A percentile compares a stretch with the other conserved stretches of the same genome.
These are phyloP conservation scores for Yamadazyma paraphyllophila DNA, from an alignment of 805 yeast genomes.

Conservation along the genomic window DNA sequence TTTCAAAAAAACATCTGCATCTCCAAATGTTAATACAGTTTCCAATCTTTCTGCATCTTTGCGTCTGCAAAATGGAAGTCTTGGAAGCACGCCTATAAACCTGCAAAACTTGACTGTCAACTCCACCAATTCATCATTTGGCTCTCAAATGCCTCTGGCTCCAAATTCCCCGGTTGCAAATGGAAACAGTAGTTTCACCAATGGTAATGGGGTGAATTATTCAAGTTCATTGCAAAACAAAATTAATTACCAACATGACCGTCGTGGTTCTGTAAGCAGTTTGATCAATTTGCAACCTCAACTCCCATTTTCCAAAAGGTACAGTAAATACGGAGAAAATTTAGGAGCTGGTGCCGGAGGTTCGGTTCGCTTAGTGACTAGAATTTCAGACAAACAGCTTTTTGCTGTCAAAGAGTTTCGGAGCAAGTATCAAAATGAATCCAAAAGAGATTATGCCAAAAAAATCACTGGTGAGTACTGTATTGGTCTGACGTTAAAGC, in stretches of 20 bases:
- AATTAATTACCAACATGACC: slow-evolving; percentile 29
- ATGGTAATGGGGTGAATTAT: slow-evolving; percentile 1
- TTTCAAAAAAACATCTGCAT: slow-evolving; percentile 46
- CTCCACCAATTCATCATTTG: slow-evolving; percentile 35
- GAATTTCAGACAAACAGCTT: slow-evolving; percentile 66
- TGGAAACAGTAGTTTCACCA: not conserved
- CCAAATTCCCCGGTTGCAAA: slow-evolving; percentile 9
- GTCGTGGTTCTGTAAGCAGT: slow-evolving; percentile 36
- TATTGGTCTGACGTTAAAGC: slow-evolving; percentile 78
- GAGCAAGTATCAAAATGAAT: slow-evolving; percentile 66
- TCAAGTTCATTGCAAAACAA: slow-evolving; percentile 30
- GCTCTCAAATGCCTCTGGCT: slow-evolving; percentile 20
- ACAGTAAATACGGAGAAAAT: slow-evolving; percentile 71
- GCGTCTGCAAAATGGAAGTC: slow-evolving; percentile 17
- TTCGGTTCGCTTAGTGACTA: slow-evolving; percentile 66
- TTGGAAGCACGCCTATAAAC: slow-evolving; percentile 14
- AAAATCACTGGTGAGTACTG: slow-evolving; percentile 89
- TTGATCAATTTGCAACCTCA: slow-evolving; percentile 21
- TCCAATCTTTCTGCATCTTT: slow-evolving; percentile 25
- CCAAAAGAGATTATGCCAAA: slow-evolving; percentile 74
- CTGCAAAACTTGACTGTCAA: slow-evolving; percentile 24
- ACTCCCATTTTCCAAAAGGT: slow-evolving; percentile 45
- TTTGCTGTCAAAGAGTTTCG: slow-evolving; percentile 86
- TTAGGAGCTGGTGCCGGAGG: slow-evolving; percentile 90
- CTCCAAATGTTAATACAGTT: slow-evolving; percentile 7